Evolutionary conservation across 2,329 filamentous ascomycete species (phyloP).

Genomic region (Penicillium occitanis): DNA sequence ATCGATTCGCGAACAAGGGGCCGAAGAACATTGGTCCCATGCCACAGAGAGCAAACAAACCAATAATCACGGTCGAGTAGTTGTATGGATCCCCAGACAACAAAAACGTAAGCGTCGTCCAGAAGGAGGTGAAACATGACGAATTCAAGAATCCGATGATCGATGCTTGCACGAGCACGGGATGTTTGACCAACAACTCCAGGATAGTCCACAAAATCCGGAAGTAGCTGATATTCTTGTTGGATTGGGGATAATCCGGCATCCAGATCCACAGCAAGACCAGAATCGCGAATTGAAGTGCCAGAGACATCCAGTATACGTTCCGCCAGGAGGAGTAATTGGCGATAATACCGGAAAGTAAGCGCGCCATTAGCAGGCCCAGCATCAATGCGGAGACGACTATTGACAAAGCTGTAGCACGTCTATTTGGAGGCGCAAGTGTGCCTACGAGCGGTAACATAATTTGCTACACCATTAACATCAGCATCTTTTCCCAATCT

Average conservation of each 20-base stretch:
- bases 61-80: slow-evolving; percentile 67
- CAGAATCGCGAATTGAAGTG: slow-evolving; percentile 67
- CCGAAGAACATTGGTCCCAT: slow-evolving; percentile 66
- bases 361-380: slow-evolving; percentile 72
- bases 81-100: slow-evolving; percentile 68
- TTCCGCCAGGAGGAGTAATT: slow-evolving; percentile 73
- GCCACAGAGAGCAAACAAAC: slow-evolving; percentile 76
- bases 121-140: slow-evolving; percentile 65
- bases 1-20: slow-evolving; percentile 66
- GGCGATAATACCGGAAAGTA: slow-evolving; percentile 72
- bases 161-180: slow-evolving; percentile 68
- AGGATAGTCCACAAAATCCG: slow-evolving; percentile 65
- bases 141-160: slow-evolving; percentile 64
- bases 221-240: slow-evolving; percentile 65
- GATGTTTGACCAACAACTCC: slow-evolving; percentile 62
- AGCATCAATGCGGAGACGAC: slow-evolving; percentile 73
- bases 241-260: slow-evolving; percentile 77
- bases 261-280: slow-evolving; percentile 68
- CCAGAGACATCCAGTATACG: slow-evolving; percentile 76
- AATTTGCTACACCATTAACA: slow-evolving; percentile 48
- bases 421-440: slow-evolving; percentile 67
- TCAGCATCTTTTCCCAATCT: slow-evolving; percentile 66
- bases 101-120: slow-evolving; percentile 78
- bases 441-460: slow-evolving; percentile 82
- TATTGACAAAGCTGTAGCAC: slow-evolving; percentile 69